Base-by-base conservation (phyloP, 441 rosid genomes). In the Erodium texanum region DNA sequence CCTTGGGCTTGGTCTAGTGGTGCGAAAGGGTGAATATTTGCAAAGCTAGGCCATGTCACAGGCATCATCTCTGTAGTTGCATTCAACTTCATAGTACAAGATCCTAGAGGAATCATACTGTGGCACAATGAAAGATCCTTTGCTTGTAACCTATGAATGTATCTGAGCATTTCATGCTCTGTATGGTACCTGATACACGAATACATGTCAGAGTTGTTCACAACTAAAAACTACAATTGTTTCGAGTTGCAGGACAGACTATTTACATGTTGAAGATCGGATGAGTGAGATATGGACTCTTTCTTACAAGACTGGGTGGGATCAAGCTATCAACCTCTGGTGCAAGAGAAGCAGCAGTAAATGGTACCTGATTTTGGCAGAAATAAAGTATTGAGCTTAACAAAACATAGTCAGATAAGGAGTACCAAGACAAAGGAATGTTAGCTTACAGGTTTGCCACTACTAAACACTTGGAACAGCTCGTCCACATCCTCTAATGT, bases 51-150 rank as follows among this genome's bases (percentile, higher is more conserved):
- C 87, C 87, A 89, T 59, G 99, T 85, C 73, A 91, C 96, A 7
- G 99, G 97, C 89, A 88, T 84, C 99, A 93, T 93, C 79, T 93
- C 97, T 64, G 90, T 77, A 27, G 96, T 94, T 63, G 99, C 99
- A 66, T 94, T 94, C 84, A 94, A 73, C 78, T 94, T 94, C 97
- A 92, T 92, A 0, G 99, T 94, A 75, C 99, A 88, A 71, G 99
- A 94, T 71, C 99, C 97, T 80, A 94, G 70, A 1, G 99, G 96
- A 81, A 94, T 94, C 99, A 94, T 94, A 77, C 97, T 88, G 78
- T 94, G 99, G 88, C 99, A 93, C 75, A 91, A 73, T 38, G 99
- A 91, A 63, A 93, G 92, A 86, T 93, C 99, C 81, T 87, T 91
- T 18, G 92, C 83, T 76, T 86, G 86, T 68, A 93, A 79, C 82